Evolutionary conservation across 331 rosid genomes (phyloP).

Genomic region (Rhamnella rubrinervis): DNA sequence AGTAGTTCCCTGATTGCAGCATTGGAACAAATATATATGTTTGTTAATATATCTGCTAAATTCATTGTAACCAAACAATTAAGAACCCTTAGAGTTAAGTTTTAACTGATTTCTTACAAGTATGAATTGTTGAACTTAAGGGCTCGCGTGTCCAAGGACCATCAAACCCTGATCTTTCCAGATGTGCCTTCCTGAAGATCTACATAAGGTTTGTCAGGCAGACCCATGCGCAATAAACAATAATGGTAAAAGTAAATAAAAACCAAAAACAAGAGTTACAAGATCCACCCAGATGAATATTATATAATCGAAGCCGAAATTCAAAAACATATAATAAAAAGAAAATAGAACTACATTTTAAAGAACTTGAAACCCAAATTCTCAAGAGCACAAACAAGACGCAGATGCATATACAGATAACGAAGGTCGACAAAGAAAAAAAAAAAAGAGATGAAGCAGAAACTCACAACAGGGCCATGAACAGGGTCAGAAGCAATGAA

Average conservation of each 20-base stretch:
- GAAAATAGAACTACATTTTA: neutral
- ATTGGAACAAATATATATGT: neutral
- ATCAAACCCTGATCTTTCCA: no score
- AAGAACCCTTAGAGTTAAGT: no score
- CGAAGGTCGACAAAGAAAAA: neutral
- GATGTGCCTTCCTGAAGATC: no score
- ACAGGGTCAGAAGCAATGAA: constrained; percentile 78
- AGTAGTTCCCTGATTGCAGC: constrained; percentile 51
- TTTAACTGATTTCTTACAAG: no score
- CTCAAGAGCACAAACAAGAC: neutral
- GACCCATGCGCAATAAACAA: no score
- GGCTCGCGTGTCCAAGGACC: no score
- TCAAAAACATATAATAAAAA: neutral
- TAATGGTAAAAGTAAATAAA: neutral
- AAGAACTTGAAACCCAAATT: neutral
- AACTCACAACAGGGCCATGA: constrained; percentile 68
- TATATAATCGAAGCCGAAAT: neutral
- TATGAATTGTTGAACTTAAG: no score
- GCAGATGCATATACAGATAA: neutral
- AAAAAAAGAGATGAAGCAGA: neutral
- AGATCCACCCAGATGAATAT: constrained; percentile 9
- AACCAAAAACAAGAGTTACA: no score
- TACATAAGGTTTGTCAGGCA: no score
- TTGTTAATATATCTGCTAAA: no score
- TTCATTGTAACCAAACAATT: no score